Base-by-base conservation (phyloP, 352 stramenopile species). In the Phytopythium cucurbitacearum region DNA sequence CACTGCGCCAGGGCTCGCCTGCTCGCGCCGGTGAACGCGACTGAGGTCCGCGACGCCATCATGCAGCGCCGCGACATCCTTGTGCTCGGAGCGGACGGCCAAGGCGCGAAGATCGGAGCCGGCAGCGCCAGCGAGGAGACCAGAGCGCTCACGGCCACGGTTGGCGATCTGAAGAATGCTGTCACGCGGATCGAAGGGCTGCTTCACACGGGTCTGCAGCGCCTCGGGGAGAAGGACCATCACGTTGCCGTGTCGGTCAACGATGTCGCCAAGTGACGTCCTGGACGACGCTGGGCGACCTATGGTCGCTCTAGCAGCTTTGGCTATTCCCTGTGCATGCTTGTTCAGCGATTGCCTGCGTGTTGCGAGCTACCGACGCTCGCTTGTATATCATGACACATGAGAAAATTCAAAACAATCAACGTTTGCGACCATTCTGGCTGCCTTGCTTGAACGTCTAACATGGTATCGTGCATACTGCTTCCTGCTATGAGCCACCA, bases 41-140 rank as follows among this genome's bases (percentile, higher is more conserved):
- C 60, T 5, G 65, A 58, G 13, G 70, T 80, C 37, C 66, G 70
- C 10, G 59, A 74, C 21, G 47, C 56, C 40, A 80, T 80, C 54
- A 69, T 80, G 67, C 53, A 68, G 35, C 70, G 70, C 12, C 70
- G 70, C 12, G 70, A 80, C 48, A 48, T 53, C 16, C 64, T 80
- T 34, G 63, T 80, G 41, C 51, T 71, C 34, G 63, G 65, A 28
- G 21, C 21, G 21, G 21, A 28, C 21, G 21, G 21, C 21, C 21
- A 36, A 56, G 28, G 12, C 21, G 10, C 10, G 13, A 21, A 45
- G 40, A 21, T 28, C 40, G 6, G 10, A 45, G 10, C 40, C 40
- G 12, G 5, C 16, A 32, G 40, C 13, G 7, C 5, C 40, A 9
- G 40, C 12, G 6, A 15, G 44, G 44, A 7, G 40, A 48, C 32